Evolutionary conservation across 1,284 basidiomycete genomes (phyloP).

Genomic region (Porodaedalea pini): DNA sequence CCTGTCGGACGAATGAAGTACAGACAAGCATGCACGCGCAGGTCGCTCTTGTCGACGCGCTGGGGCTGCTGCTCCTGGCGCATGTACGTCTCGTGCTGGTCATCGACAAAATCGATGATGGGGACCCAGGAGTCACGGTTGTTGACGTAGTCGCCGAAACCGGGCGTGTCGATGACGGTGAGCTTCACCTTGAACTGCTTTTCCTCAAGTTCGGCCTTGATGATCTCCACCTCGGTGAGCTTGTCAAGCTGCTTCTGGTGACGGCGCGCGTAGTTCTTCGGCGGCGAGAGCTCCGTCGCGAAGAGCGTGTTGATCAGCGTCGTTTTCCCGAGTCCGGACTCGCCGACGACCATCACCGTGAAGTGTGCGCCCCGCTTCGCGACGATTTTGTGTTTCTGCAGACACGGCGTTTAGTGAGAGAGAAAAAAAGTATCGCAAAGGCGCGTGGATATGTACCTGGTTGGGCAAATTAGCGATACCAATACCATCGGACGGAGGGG

Average conservation of each 20-base stretch:
- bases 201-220: conserved; percentile 97
- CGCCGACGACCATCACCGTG: conserved; percentile 99
- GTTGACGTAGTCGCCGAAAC: conserved; percentile 99
- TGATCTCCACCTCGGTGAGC: conserved; percentile 95
- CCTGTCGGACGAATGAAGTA: conserved; percentile 98
- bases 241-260: conserved; percentile 98
- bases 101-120: conserved; percentile 99
- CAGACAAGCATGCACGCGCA: conserved; percentile 94
- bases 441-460: conserved; percentile 59
- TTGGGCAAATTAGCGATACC: conserved; percentile 95
- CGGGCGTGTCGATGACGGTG: conserved; percentile 97
- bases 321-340: conserved; percentile 93
- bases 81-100: conserved; percentile 99
- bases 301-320: conserved; percentile 99
- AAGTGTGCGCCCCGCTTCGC: conserved; percentile 97
- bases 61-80: conserved; percentile 98
- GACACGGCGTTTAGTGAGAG: conserved; percentile 21
- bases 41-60: conserved; percentile 88
- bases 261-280: conserved; percentile 89
- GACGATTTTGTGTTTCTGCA: conserved; percentile 91
- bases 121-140: conserved; percentile 98
- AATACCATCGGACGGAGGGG: conserved; percentile 58
- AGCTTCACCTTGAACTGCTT: conserved; percentile 99
- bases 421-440: conserved; percentile 11
- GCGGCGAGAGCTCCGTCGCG: conserved; percentile 90